Base-by-base conservation (phyloP, 306 rosid species). In the Prunus armeniaca region DNA sequence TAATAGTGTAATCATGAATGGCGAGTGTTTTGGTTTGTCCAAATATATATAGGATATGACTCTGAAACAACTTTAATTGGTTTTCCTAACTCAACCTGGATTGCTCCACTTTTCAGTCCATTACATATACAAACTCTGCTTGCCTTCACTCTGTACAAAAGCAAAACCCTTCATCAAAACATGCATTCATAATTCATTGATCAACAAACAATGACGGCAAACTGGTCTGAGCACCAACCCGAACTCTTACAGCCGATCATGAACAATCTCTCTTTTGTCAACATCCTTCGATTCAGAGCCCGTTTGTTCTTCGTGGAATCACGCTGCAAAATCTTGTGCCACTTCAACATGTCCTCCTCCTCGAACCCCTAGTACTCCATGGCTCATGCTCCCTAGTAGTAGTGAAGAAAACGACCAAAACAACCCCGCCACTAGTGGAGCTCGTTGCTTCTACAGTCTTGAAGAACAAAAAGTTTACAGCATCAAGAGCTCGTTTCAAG, bases 381-480 rank as follows among this genome's bases (percentile, higher is more conserved):
- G 58, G 67, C 61, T 68, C 38, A 67, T 77, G 49, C 15, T 68
- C 18, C 80, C 80, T 7, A 30, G 56, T 34, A 32, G 43, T 6
- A 1, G 1, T 30, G 19, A 25, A 45, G 8, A n/a, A 27, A 17
- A 55, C 4, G 22, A 30, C 30, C 18, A 68, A 3, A 52, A 52
- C 12, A 3, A 56, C 38, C 7, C 13, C 1, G 18, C 3, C 9
- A 57, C 24, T 22, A 22, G 43, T 34, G 43, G 43, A 34, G 43
- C 67, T 27, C 51, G 74, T 17, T 47, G 75, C 62, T 69, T 77
- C 51, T 6, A 67, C 27, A 67, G 34, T 43, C 69, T 56, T 2
- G 4, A 19, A 13, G 69, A 68, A 4, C 2, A 43, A 14, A 68
- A 27, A 10, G 3, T 25, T 10, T 67, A 55, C 47, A 46, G 13